Evolutionary conservation across 192 early-diverging fungal species (phyloP), one percentile per base, ranked within the genome.

Genomic region (Allomyces macrogynus): DNA sequence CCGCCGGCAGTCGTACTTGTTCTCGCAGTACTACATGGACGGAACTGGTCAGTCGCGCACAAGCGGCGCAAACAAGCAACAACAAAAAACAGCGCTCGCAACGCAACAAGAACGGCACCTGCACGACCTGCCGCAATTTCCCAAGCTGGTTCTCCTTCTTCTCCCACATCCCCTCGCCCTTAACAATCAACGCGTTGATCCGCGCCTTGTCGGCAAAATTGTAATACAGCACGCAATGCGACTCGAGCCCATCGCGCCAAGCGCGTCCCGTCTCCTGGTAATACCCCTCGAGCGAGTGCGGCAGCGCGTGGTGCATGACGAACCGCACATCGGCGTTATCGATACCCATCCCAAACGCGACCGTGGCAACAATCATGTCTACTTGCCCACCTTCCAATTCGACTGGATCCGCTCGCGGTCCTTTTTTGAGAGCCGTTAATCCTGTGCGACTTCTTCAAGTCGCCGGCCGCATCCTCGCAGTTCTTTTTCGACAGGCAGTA

Each of bases 321-420:
- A 89, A 95, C 10, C 93, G 88, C 24, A 99, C 93, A 66, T 97
- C 89, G 5, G 88, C 72, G 75, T 99, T 96, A 76, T 99, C 92
- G 61, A 96, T 93, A 10, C 93, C 95, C 93, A 98, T 93, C 10
- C 95, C 93, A 77, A 99, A 99, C 0, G 95, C 95, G 23, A 97
- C 80, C 0, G 95, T 99, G 0, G 93, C 95, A 1, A 93, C 89
- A 71, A 99, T 93, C 32, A 98, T 81, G 61, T 88, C 75, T 87
- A 66, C 22, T 74, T 66, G 44, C 86, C 87, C 10, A 63, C 68
- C 65, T 87, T 89, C 95, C 95, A 98, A 24, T 80, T 81, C 62
- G 81, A 70, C 73, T 98, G 95, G 20, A 91, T 81, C 2, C 76
- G 70, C 24, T 74, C 63, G 12, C 91, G 78, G 57, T 96, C 91